Conservation (phyloP, 169 alveolate species). For the Blepharisma undulans region DNA sequence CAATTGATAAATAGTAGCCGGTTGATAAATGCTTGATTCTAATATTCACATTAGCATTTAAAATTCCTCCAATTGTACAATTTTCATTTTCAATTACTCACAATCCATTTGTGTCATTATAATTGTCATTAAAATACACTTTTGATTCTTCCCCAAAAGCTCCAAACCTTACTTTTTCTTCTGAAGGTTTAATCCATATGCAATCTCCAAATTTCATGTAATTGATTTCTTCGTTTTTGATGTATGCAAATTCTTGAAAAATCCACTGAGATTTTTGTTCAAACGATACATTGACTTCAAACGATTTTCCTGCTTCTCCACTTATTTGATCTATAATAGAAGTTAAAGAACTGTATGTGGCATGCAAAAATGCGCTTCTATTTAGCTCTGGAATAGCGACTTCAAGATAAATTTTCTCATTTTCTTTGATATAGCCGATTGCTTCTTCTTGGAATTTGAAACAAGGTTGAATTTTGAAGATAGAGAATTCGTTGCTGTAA, state of each 20-base stretch:
- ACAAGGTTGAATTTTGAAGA: neutral
- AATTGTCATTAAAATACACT: neutral
- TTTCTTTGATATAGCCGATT: neutral
- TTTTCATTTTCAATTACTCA: conserved; percentile 6
- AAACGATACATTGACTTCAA: conserved; percentile 15
- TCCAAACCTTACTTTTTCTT: neutral
- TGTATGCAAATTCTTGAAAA: neutral
- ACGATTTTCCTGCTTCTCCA: neutral
- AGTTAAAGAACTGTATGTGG: neutral
- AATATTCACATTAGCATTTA: neutral
- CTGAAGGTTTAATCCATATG: conserved; percentile 8
- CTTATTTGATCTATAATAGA: neutral
- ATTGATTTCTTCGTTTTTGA: neutral
- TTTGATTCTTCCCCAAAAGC: neutral
- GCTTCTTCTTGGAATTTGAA: conserved; percentile 28
- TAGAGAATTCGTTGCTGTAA: conserved; percentile 10
- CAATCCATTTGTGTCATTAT: conserved; percentile 18
- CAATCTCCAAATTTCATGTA: conserved; percentile 7
- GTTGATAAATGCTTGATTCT: conserved; percentile 15
- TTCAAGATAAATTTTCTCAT: neutral
- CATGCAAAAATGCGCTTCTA: neutral
- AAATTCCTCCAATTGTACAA: neutral
- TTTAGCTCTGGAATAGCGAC: neutral
- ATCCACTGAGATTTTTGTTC: conserved; percentile 9
- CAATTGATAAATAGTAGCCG: conserved; percentile 7